A percentile compares a stretch with the other conserved stretches of the same genome.
phyloP scores from a whole-genome alignment of 306 rosid species.

The Acacia acuminata region DNA sequence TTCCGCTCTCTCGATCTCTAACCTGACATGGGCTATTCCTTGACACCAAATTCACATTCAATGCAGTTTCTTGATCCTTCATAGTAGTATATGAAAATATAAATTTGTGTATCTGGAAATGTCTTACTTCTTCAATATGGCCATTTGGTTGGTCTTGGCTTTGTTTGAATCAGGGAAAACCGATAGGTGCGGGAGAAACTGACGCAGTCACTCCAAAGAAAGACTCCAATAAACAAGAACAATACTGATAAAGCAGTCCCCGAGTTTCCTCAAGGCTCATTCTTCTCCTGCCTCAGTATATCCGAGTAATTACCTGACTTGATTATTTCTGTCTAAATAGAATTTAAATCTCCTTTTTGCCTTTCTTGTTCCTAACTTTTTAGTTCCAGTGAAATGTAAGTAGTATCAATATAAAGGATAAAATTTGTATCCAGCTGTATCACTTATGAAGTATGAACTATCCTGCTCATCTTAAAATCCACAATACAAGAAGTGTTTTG shows the following conservation, averaged over 20 bases:
- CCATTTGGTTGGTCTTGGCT: constrained; percentile 15
- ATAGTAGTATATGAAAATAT: neutral
- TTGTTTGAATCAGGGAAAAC: constrained; percentile 44
- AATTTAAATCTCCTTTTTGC: neutral
- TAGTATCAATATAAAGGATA: neutral
- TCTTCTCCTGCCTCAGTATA: constrained; percentile 21
- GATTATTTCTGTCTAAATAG: neutral
- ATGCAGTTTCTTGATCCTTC: constrained; percentile 9
- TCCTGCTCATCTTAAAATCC: neutral
- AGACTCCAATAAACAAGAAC: constrained; percentile 39
- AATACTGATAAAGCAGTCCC: constrained; percentile 30
- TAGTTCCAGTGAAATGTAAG: neutral
- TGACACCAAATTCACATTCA: constrained; percentile 8
- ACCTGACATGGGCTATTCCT: constrained; percentile 8
- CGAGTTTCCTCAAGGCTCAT: neutral
- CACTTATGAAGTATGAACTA: neutral
- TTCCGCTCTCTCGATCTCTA: neutral
- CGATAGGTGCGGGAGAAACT: constrained; percentile 22
- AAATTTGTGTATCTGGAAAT: neutral
- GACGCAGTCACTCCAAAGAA: constrained; percentile 29
- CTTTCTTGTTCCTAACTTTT: neutral
- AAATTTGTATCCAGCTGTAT: neutral
- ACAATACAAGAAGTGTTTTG: neutral
- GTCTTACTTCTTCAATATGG: constrained; percentile 10
- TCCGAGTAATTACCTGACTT: constrained; percentile 6